Evolutionary conservation across 192 early-diverging fungal genomes (phyloP), one percentile per base, ranked within the genome.

Genomic region (Martensiomyces pterosporus): DNA sequence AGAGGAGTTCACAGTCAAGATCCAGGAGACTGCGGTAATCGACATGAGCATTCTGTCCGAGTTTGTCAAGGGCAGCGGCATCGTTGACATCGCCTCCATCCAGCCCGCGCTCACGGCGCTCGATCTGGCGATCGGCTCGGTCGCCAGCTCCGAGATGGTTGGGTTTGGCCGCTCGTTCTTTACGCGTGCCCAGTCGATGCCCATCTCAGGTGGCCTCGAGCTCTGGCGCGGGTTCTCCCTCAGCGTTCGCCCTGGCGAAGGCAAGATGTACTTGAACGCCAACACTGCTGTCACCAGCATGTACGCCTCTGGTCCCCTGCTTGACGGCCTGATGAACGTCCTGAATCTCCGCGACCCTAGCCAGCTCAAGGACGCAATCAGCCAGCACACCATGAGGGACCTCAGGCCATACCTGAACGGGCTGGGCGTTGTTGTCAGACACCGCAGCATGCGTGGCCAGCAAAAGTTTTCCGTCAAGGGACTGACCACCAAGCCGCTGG

Each of bases 221-320:
- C 81, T 92, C 4, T 94, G 93, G 93, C 84, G 85, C 57, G 95
- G 95, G 13, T 92, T 88, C 59, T 93, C 92, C 52, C 91, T 94
- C 43, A 89, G 86, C 24, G 80, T 92, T 24, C 78, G 88, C 8
- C 91, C 92, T 5, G 76, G 86, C 18, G 26, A 57, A n/a, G 88
- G 88, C 61, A 70, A 66, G 36, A 80, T 89, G 61, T 78, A 82
- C 67, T 79, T 89, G 9, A 89, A 89, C 47, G 52, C 85, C 34
- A 88, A 91, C 60, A 78, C 86, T 0, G 77, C 77, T 3, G 79
- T 86, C 9, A 87, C 83, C 6, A 82, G 80, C 16, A 86, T 86
- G 57, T 86, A 81, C 41, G 60, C 78, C 38, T 56, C 79, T 6
- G 83, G 90, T 3, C 75, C 81, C 16, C 67, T 98, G 14, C 46